These are phyloP conservation scores for Paramecium primaurelia DNA, from an alignment of 73 alveolate species.

Conservation along the genomic window DNA sequence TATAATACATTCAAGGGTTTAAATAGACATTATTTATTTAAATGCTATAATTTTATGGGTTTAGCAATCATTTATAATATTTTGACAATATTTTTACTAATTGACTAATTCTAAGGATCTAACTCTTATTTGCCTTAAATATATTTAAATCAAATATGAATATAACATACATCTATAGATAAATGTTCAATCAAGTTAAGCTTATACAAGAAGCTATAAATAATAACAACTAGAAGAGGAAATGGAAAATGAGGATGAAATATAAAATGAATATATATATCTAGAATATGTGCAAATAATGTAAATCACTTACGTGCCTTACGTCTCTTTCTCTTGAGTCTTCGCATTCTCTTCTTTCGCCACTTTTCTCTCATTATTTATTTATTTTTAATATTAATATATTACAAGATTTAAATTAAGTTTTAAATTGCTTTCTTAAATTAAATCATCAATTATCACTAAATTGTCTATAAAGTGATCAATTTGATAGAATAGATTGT, in stretches of 20 bases:
- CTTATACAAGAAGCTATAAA: neutral
- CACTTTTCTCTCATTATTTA: slow-evolving; percentile 63
- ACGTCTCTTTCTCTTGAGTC: slow-evolving; percentile 66
- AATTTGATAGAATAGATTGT: neutral
- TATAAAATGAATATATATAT: neutral
- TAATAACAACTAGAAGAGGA: neutral
- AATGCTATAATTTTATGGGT: neutral
- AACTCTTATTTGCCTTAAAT: neutral
- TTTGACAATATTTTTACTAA: neutral
- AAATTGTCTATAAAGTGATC: neutral
- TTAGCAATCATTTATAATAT: neutral
- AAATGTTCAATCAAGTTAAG: neutral
- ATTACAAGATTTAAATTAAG: neutral
- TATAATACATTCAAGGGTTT: neutral
- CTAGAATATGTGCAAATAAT: slow-evolving; percentile 1
- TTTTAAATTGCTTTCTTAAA: neutral
- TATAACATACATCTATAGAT: neutral
- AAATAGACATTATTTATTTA: neutral
- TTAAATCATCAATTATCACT: neutral
- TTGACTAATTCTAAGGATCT: neutral
- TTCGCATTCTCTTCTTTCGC: slow-evolving; percentile 69
- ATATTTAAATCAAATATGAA: neutral
- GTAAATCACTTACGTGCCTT: slow-evolving; percentile 56
- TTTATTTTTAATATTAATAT: neutral
- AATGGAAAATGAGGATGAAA: neutral